Evolutionary conservation across 192 early-diverging fungal species (phyloP).

Genomic region (Pilaira anomala): DNA sequence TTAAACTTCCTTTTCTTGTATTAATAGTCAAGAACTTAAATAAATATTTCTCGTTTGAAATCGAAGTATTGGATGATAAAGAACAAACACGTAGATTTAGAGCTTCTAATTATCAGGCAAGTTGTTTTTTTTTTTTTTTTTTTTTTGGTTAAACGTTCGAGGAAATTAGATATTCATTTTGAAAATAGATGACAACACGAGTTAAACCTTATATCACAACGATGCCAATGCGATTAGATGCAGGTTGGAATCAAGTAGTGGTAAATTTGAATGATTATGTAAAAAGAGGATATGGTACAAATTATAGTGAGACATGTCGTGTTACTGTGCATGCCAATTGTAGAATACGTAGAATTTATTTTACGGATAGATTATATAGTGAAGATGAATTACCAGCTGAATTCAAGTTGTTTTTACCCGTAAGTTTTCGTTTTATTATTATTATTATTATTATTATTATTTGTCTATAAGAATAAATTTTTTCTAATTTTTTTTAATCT

Average conservation of each 20-base stretch:
- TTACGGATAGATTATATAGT: slow-evolving; percentile 84
- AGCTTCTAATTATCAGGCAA: slow-evolving; percentile 70
- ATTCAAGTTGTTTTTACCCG: slow-evolving; percentile 86
- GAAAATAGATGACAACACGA: slow-evolving; percentile 63
- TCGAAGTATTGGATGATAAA: slow-evolving; percentile 83
- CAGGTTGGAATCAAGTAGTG: slow-evolving; percentile 95
- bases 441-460: too few species aligned
- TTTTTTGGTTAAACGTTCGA: too few species aligned
- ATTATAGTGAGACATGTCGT: slow-evolving; percentile 81
- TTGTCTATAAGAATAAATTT: too few species aligned
- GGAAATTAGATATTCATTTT: too few species aligned
- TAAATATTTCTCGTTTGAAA: slow-evolving; percentile 91
- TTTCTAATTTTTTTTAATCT: not conserved
- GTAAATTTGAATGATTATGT: slow-evolving; percentile 88
- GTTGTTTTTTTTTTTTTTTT: not conserved
- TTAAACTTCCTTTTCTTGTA: slow-evolving; percentile 87
- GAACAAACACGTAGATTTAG: slow-evolving; percentile 77
- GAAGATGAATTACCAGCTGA: slow-evolving; percentile 93
- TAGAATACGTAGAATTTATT: slow-evolving; percentile 83
- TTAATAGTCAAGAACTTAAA: slow-evolving; percentile 87
- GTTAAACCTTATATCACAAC: slow-evolving; percentile 86
- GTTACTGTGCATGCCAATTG: slow-evolving; percentile 93
- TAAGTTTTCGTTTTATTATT: slow-evolving; percentile 25
- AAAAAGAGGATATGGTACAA: slow-evolving; percentile 82
- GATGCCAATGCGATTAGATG: slow-evolving; percentile 90